Percentiles rank a stretch among this genome's conserved stretches.
phyloP scores from a whole-genome alignment of 495 filamentous ascomycete genomes.

The Lasiosphaeria miniovina region DNA sequence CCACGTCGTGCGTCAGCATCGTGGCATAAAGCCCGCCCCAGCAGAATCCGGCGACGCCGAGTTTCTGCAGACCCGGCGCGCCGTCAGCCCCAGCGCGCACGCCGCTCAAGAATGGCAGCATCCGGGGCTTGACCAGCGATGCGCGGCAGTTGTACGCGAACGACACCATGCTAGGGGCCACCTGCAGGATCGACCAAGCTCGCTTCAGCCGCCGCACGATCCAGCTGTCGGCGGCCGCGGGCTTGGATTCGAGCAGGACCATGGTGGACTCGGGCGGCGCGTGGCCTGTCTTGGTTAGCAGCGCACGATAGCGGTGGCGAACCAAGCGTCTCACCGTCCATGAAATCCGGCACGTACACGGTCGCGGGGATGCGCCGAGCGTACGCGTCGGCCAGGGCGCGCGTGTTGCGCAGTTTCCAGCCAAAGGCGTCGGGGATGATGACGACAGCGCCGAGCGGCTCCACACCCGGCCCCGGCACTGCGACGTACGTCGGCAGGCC shows the following conservation, averaged over 20 bases:
- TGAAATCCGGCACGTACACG: slow-evolving; percentile 60
- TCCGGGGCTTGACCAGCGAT: slow-evolving; percentile 39
- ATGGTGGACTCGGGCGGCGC: slow-evolving; percentile 21
- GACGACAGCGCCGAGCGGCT: slow-evolving; percentile 48
- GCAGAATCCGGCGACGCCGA: slow-evolving; percentile 57
- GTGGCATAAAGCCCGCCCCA: slow-evolving; percentile 57
- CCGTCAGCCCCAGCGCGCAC: slow-evolving; percentile 31
- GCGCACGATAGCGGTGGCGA: not conserved
- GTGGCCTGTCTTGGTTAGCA: slow-evolving; percentile 12
- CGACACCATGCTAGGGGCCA: slow-evolving; percentile 23
- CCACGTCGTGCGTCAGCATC: slow-evolving; percentile 36
- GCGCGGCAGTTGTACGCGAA: slow-evolving; percentile 37
- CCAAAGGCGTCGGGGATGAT: slow-evolving; percentile 58
- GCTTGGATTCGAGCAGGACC: slow-evolving; percentile 12
- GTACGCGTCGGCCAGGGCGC: slow-evolving; percentile 52
- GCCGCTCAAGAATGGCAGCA: slow-evolving; percentile 45
- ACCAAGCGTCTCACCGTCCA: slow-evolving; percentile 43
- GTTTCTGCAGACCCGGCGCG: slow-evolving; percentile 4
- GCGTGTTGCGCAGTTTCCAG: slow-evolving; percentile 53
- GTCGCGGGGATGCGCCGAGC: slow-evolving; percentile 45
- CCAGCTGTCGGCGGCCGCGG: slow-evolving; percentile 9
- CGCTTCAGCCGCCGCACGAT: not conserved
- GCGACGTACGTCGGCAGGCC: slow-evolving; percentile 50
- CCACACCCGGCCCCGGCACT: slow-evolving; percentile 27
- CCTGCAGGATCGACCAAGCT: slow-evolving; percentile 10